Evolutionary conservation across 495 filamentous ascomycete genomes (phyloP), one percentile per base, ranked within the genome.

Genomic region (Penicillium atrosanguineum): DNA sequence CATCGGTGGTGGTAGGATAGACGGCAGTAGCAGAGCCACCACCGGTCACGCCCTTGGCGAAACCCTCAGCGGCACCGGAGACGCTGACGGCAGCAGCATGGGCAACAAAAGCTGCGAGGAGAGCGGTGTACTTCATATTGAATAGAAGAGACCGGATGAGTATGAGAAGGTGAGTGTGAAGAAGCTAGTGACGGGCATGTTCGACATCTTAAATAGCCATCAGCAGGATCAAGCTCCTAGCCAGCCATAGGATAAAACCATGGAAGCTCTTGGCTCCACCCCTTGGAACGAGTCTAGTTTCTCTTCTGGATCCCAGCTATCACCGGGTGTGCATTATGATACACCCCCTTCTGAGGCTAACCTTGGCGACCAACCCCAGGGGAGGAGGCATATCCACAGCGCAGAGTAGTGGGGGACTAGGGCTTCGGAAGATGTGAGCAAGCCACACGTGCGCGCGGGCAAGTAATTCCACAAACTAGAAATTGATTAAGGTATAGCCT

Each of bases 31-130:
- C 71, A 52, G 43, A 55, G 44, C 71, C 71, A 64, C 71, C 71
- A 46, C 71, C 71, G 21, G 73, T 76, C 8, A 69, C 65, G 42
- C 69, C 71, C 48, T 68, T 59, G 31, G 71, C 71, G 53, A 74
- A 74, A 56, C 71, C 71, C 60, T 74, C 71, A 38, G 71, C 71
- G 29, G 69, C 45, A 34, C 71, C 71, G 28, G 64, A 60, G 38
- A 74, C 71, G 48, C 64, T 51, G 44, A 69, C 52, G 31, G 65
- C 69, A 38, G 60, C 65, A 39, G 57, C 65, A 37, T 61, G 61
- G 40, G 55, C 58, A 46, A 57, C 63, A 31, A 67, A 48, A 36
- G 63, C 57, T 51, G 60, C 54, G 31, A 62, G 5, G 25, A 66
- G 31, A 23, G 55, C 53, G 47, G 45, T 46, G 19, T 50, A 57